These are phyloP conservation scores for Suillus weaverae DNA, from an alignment of 768 basidiomycete species.

Conservation along the genomic window DNA sequence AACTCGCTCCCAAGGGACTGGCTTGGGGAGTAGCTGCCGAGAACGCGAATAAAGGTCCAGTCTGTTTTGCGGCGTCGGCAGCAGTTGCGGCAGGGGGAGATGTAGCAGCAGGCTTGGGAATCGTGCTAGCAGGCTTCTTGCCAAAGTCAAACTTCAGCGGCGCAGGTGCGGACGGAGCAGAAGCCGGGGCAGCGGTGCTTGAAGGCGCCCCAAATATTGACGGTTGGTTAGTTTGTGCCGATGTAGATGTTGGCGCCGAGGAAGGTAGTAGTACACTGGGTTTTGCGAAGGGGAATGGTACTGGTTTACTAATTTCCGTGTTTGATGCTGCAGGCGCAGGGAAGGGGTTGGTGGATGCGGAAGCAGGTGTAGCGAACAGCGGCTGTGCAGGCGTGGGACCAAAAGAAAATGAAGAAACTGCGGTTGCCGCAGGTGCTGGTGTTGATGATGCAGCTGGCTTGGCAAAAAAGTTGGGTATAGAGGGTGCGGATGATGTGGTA, in stretches of 20 bases:
- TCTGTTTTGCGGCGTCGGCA: constrained; percentile 14
- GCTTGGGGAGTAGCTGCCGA: constrained; percentile 11
- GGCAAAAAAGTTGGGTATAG: constrained; percentile 10
- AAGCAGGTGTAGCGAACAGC: not conserved
- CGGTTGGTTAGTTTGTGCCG: constrained; percentile 15
- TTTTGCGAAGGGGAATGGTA: constrained; percentile 7
- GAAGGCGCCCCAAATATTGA: constrained; percentile 21
- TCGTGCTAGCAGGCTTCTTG: constrained; percentile 5
- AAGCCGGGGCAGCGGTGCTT: constrained; percentile 1
- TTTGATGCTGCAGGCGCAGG: constrained; percentile 3
- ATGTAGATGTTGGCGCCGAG: constrained; percentile 1
- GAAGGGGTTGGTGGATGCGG: constrained; percentile 1
- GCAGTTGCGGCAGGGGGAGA: constrained; percentile 3
- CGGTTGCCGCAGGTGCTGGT: constrained; percentile 9
- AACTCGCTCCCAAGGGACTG: constrained; percentile 1
- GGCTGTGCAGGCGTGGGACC: constrained; percentile 2
- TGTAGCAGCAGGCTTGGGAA: not conserved
- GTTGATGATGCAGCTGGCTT: constrained; percentile 24
- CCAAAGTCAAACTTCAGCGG: constrained; percentile 14
- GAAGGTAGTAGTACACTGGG: constrained; percentile 24
- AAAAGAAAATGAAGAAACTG: constrained; percentile 9
- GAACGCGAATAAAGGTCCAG: constrained; percentile 25
- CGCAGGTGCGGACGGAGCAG: constrained; percentile 12
- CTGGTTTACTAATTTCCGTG: constrained; percentile 13
- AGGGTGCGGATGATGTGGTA: constrained; percentile 2